phyloP scores from a whole-genome alignment of 2,329 filamentous ascomycete species.

The Cytospora piceae region DNA sequence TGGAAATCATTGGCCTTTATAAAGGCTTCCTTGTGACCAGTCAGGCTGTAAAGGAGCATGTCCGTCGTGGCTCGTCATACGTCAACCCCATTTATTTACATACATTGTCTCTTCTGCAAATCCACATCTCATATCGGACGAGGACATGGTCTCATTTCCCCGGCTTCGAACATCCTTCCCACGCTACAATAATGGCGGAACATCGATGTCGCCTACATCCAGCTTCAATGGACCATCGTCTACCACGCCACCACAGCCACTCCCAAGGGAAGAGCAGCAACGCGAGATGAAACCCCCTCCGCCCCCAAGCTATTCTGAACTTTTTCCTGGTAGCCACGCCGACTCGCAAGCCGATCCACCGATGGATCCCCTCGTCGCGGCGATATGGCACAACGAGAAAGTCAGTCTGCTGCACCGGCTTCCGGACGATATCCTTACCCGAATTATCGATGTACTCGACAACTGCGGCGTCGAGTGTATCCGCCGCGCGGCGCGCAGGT shows the following conservation, averaged over 20 bases:
- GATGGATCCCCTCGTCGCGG: slow-evolving; percentile 5
- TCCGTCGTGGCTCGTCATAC: background rate
- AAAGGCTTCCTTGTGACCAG: background rate
- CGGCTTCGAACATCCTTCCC: background rate
- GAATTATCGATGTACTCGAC: slow-evolving; percentile 7
- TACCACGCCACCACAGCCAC: background rate
- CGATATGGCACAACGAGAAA: background rate
- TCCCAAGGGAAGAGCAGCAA: background rate
- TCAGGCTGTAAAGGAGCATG: background rate
- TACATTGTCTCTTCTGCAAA: background rate
- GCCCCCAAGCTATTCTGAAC: background rate
- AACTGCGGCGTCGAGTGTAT: slow-evolving; percentile 12
- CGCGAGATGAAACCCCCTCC: background rate
- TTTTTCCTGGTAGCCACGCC: background rate
- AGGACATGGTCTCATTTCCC: background rate
- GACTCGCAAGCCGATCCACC: background rate
- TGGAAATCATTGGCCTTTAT: background rate
- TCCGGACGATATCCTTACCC: background rate
- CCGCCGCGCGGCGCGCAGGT: slow-evolving; percentile 11
- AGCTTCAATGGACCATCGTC: background rate
- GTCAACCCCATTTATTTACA: background rate
- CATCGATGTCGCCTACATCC: no score
- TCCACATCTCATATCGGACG: background rate
- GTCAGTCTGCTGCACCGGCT: slow-evolving; percentile 7
- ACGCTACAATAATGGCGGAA: background rate